A percentile compares a stretch with the other conserved stretches of the same genome.
Conservation (phyloP, 2,329 filamentous ascomycete genomes). For the Epichloe scottii region DNA sequence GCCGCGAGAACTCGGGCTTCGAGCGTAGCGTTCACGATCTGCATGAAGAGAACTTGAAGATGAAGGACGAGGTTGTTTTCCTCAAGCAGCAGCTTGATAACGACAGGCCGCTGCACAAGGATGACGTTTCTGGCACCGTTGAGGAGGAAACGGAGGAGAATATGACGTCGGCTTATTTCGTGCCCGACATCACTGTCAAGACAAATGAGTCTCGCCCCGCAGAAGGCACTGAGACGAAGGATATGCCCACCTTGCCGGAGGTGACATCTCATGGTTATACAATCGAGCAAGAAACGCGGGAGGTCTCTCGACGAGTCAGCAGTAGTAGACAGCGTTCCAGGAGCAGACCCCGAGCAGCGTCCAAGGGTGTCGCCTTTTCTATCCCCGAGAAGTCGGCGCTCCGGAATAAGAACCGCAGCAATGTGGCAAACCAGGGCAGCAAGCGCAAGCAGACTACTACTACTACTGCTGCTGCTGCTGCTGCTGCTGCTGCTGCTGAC, state of each 20-base stretch:
- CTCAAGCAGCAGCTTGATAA: slow-evolving; percentile 33
- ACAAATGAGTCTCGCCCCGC: slow-evolving; percentile 21
- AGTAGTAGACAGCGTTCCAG: slow-evolving; percentile 17
- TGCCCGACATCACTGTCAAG: slow-evolving; percentile 45
- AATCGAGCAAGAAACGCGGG: slow-evolving; percentile 16
- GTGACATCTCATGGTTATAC: slow-evolving; percentile 21
- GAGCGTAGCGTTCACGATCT: slow-evolving; percentile 32
- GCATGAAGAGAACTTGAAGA: slow-evolving; percentile 32
- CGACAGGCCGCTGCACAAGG: slow-evolving; percentile 25
- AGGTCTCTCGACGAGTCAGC: slow-evolving; percentile 17
- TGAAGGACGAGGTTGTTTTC: slow-evolving; percentile 34
- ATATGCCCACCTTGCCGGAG: slow-evolving; percentile 17
- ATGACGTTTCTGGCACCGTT: slow-evolving; percentile 21
- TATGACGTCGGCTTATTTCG: slow-evolving; percentile 46
- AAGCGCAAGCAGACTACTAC: slow-evolving; percentile 20
- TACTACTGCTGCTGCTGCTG: background rate
- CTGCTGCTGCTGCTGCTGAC: background rate
- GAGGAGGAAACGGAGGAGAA: slow-evolving; percentile 34
- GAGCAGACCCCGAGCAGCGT: slow-evolving; percentile 11
- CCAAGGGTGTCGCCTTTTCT: slow-evolving; percentile 26
- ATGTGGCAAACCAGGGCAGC: slow-evolving; percentile 29
- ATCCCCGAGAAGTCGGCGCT: slow-evolving; percentile 24
- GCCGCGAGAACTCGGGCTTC: slow-evolving; percentile 34
- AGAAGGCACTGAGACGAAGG: slow-evolving; percentile 21
- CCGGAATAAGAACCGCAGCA: slow-evolving; percentile 16